phyloP scores from a whole-genome alignment of 2,329 filamentous ascomycete species.

The Myriosclerotinia duriaeana region DNA sequence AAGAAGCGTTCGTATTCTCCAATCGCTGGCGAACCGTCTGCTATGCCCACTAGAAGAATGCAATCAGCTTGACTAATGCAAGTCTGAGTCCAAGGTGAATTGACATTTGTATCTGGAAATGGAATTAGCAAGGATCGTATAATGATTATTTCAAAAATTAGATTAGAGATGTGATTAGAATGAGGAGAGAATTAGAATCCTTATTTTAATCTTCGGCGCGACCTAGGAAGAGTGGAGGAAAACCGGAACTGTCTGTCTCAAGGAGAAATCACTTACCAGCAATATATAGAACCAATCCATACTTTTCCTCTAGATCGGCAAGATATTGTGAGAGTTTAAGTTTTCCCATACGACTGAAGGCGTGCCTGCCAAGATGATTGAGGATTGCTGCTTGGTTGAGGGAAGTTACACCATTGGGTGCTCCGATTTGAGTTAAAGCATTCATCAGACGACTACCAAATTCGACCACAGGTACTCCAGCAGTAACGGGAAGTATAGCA shows the following conservation, averaged over 20 bases:
- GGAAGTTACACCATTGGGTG: conserved; percentile 84
- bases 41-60: conserved; percentile 87
- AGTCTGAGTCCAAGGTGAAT: conserved; percentile 96
- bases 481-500: conserved; percentile 84
- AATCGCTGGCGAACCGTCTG: conserved; percentile 84
- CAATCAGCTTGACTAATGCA: conserved; percentile 97
- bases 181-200: conserved; percentile 31
- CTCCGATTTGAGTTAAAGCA: conserved; percentile 84
- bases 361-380: conserved; percentile 91
- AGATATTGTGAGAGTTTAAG: conserved; percentile 93
- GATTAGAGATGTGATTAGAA: conserved; percentile 14
- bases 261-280: conserved; percentile 57
- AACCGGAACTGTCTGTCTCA: conserved; percentile 34
- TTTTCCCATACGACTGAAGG: conserved; percentile 97
- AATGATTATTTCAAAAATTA: neutral
- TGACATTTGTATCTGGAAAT: conserved; percentile 80
- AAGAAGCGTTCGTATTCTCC: conserved; percentile 97
- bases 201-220: too few species aligned
- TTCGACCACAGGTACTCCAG: conserved; percentile 89
- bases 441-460: conserved; percentile 88
- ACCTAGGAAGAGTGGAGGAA: too few species aligned
- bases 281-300: conserved; percentile 90
- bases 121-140: conserved; percentile 10
- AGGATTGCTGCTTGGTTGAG: conserved; percentile 92
- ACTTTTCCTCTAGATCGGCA: conserved; percentile 95